Evolutionary conservation across 768 basidiomycete genomes (phyloP), one percentile per base, ranked within the genome.

Genomic region (Amyloporia xantha): DNA sequence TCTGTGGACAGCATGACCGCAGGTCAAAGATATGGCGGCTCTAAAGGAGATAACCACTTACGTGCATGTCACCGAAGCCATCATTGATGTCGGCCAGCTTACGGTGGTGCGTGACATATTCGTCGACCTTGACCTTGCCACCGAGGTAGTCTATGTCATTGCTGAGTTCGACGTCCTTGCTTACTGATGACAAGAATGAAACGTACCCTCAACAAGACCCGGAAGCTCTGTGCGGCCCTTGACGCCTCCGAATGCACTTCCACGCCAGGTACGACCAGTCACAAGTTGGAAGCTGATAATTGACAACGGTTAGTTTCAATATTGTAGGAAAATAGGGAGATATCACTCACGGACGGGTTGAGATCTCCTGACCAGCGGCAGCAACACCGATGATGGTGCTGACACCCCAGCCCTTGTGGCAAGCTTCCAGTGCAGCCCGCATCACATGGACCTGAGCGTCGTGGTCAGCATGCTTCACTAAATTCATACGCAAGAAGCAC

Each of bases 331-430:
- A 33, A 33, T 15, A 33, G 30, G 30, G n/a, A 33, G 7, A 15
- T 15, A 15, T 33, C 15, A 60, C 63, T 60, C 50, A 62, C 62
- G 68, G 64, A 33, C 64, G 59, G 35, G 61, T 63, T 25, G 64
- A 65, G 41, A 62, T 68, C 54, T 98, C 96, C 60, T 96, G 84
- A 5, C 96, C 96, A 17, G 96, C 92, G 20, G 93, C 92, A 3
- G 96, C 96, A 36, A 99, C 96, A 52, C 95, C 95, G 51, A 99
- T 97, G 56, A 99, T 65, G 48, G 91, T 97, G 49, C 84, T 91
- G 37, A 97, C 85, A 58, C 96, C 96, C 96, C 96, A 99, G 12
- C 96, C 96, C 65, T 98, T 98, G 69, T 99, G 96, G 67, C 93
- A 97, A n/a, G 93, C 89, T 70, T 99, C 96, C 41, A 99, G 79